Conservation (phyloP, 2,329 filamentous ascomycete genomes). For the Pyrenophora teres region DNA sequence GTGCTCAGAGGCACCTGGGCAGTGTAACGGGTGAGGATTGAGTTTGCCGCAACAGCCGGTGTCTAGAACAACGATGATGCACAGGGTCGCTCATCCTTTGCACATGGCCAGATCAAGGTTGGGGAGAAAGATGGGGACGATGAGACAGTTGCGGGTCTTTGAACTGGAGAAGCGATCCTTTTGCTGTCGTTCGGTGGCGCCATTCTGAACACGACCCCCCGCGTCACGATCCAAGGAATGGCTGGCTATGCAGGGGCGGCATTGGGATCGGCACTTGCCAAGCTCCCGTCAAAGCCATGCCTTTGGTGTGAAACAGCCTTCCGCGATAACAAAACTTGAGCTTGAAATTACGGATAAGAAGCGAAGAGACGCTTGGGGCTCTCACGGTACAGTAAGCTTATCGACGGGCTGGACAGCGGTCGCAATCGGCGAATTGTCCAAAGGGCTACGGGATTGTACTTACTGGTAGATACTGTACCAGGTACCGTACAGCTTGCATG, state of each 20-base stretch:
- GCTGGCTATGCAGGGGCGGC: slow-evolving; percentile 19
- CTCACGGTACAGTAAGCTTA: not conserved
- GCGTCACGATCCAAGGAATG: slow-evolving; percentile 11
- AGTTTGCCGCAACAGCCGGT: not conserved
- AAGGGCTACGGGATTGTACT: not conserved
- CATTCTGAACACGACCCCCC: slow-evolving; percentile 10
- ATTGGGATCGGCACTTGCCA: slow-evolving; percentile 19
- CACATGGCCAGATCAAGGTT: slow-evolving; percentile 8
- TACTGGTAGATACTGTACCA: too few relatives aligned
- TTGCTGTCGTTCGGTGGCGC: slow-evolving; percentile 2
- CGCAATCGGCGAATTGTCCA: not conserved
- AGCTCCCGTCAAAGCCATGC: slow-evolving; percentile 12
- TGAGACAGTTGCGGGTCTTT: slow-evolving; percentile 14
- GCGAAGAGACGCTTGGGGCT: not conserved
- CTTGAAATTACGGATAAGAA: slow-evolving; percentile 15
- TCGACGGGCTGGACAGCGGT: not conserved
- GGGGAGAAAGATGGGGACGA: slow-evolving; percentile 17
- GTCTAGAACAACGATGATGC: not conserved
- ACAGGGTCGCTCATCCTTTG: slow-evolving; percentile 4
- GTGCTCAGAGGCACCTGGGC: not conserved
- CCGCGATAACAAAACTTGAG: slow-evolving; percentile 12
- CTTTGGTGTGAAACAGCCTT: slow-evolving; percentile 12
- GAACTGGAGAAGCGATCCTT: slow-evolving; percentile 4
- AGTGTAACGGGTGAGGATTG: not conserved
- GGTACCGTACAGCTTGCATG: not conserved